A percentile compares a stretch with the other conserved stretches of the same genome.
phyloP scores from a whole-genome alignment of 352 stramenopile species.

The Phytophthora uliginosa region DNA sequence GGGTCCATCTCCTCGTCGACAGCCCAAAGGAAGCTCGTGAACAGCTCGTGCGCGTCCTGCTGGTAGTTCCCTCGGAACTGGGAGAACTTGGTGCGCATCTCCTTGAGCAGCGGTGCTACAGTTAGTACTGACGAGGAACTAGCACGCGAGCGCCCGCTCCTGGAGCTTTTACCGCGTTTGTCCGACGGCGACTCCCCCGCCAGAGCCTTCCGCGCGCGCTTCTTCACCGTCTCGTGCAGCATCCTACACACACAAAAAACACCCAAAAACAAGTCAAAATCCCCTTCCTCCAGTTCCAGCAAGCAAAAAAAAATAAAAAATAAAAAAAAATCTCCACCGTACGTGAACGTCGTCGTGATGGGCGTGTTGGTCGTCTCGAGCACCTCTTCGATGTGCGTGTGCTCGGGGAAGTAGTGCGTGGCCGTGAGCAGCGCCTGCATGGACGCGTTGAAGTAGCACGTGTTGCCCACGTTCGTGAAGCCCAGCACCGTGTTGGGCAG shows the following conservation, averaged over 20 bases:
- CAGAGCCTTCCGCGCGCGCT: conserved; percentile 47
- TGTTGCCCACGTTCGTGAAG: conserved; percentile 94
- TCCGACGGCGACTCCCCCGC: conserved; percentile 23
- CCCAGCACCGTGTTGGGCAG: conserved; percentile 59
- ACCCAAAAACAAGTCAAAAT: background rate
- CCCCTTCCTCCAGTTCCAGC: background rate
- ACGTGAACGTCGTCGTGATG: conserved; percentile 88
- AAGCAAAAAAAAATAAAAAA: too few relatives aligned
- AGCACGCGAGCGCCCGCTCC: conserved; percentile 26
- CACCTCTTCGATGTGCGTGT: conserved; percentile 55
- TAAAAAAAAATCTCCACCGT: conserved; percentile 13
- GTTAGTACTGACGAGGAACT: conserved; percentile 62
- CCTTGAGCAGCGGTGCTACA: conserved; percentile 69
- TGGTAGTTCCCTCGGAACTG: conserved; percentile 96
- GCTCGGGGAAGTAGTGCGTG: conserved; percentile 73
- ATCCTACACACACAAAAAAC: conserved; percentile 36
- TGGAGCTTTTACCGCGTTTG: conserved; percentile 29
- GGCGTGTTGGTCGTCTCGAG: conserved; percentile 84
- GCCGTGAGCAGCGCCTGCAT: conserved; percentile 94
- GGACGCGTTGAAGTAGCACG: conserved; percentile 94
- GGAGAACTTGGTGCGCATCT: conserved; percentile 86
- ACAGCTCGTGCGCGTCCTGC: conserved; percentile 98
- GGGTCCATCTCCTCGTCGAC: conserved; percentile 82
- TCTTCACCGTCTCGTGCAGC: conserved; percentile 71
- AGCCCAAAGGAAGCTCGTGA: conserved; percentile 94